Evolutionary conservation across 371 early-diverging fungal genomes (phyloP).

Genomic region (Mortierella sp.): DNA sequence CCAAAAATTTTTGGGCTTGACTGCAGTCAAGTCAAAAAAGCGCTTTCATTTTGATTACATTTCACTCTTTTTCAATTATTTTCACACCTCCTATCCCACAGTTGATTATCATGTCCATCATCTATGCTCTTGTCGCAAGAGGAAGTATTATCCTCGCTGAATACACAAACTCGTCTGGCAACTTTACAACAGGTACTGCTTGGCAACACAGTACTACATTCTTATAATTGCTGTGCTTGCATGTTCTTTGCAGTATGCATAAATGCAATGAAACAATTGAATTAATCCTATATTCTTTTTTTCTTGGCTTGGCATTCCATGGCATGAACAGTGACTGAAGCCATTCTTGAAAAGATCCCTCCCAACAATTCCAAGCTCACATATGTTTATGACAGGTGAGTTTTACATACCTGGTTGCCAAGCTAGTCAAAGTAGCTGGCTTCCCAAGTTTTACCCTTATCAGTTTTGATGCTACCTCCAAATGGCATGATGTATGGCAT

Average conservation of each 20-base stretch:
- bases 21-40: too few species aligned
- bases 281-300: too few species aligned
- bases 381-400: conserved; percentile 90
- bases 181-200: conserved; percentile 69
- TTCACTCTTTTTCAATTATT: too few species aligned
- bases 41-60: too few species aligned
- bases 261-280: background rate
- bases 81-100: background rate
- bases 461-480: too few species aligned
- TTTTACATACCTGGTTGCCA: background rate
- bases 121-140: conserved; percentile 82
- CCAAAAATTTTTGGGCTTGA: too few species aligned
- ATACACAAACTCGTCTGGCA: conserved; percentile 82
- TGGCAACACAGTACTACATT: too few species aligned
- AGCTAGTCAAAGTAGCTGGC: too few species aligned
- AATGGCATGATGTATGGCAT: too few species aligned
- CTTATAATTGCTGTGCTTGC: conserved; percentile 1
- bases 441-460: too few species aligned
- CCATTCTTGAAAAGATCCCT: conserved; percentile 92
- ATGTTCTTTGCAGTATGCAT: background rate
- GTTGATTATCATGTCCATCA: conserved; percentile 70
- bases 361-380: conserved; percentile 91
- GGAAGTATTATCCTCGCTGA: conserved; percentile 82
- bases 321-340: conserved; percentile 74
- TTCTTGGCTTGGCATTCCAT: background rate